Conservation (phyloP, 768 basidiomycete genomes). For the Suillus fuscotomentosus region DNA sequence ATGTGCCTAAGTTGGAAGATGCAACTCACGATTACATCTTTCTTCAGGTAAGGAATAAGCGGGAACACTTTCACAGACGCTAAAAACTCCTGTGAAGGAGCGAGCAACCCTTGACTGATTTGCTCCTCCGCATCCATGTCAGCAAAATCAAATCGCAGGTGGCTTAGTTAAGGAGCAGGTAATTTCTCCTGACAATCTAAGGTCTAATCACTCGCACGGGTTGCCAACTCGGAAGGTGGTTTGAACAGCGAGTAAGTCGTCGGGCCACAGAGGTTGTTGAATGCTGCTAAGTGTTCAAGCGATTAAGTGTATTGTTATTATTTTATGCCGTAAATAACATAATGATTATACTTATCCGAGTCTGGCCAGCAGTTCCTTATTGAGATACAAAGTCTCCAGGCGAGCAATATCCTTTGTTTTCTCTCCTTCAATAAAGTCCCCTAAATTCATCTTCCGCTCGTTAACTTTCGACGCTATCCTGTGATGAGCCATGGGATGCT, state of each 20-base stretch:
- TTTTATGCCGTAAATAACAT: conserved; percentile 4
- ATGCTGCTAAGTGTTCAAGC: background rate
- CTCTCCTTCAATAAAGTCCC: conserved; percentile 22
- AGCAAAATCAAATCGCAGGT: background rate
- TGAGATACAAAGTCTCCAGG: conserved; percentile 23
- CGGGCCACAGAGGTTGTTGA: background rate
- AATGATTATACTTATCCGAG: background rate
- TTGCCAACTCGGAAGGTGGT: background rate
- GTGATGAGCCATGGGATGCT: conserved; percentile 54
- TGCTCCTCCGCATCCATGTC: conserved; percentile 37
- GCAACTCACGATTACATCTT: conserved; percentile 61
- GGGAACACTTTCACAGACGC: conserved; percentile 75
- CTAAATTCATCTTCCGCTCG: conserved; percentile 21
- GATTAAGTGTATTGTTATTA: background rate
- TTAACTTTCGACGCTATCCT: conserved; percentile 30
- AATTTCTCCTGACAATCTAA: background rate
- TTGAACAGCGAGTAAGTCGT: background rate
- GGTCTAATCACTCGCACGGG: background rate
- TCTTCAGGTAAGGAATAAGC: conserved; percentile 71
- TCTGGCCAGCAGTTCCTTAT: background rate
- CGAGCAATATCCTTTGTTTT: conserved; percentile 34
- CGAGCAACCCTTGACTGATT: conserved; percentile 35
- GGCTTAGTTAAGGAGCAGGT: conserved; percentile 5
- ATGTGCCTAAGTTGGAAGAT: conserved; percentile 13
- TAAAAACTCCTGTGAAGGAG: conserved; percentile 56